Evolutionary conservation across 75 land plant species (phyloP).

Genomic region (Sequoia sempervirens): DNA sequence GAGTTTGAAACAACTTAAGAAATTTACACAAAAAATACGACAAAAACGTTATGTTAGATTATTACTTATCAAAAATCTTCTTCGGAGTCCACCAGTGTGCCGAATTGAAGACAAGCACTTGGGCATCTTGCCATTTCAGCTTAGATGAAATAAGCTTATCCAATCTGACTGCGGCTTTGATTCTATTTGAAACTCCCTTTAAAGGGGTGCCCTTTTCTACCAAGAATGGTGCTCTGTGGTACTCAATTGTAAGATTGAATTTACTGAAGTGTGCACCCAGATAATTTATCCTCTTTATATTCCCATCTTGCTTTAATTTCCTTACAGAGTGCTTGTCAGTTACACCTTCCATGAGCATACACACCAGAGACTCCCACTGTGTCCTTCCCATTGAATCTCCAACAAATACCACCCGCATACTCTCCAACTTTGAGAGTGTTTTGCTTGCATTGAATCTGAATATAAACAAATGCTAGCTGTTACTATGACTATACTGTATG

Average conservation of each 20-base stretch:
- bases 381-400: slow-evolving; percentile 20
- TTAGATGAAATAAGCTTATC: slow-evolving; percentile 5
- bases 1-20: background rate
- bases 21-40: background rate
- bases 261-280: slow-evolving; percentile 5
- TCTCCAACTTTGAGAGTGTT: background rate
- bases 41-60: background rate
- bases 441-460: slow-evolving; percentile 15
- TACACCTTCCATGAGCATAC: slow-evolving; percentile 12
- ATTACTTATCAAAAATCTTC: slow-evolving; percentile 1
- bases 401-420: slow-evolving; percentile 4
- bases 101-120: slow-evolving; percentile 16
- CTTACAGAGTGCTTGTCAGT: background rate
- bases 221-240: slow-evolving; percentile 18
- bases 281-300: background rate
- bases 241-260: slow-evolving; percentile 14
- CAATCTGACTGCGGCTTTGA: background rate
- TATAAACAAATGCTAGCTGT: background rate
- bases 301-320: background rate
- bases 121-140: slow-evolving; percentile 7
- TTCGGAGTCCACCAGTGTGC: slow-evolving; percentile 17
- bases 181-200: slow-evolving; percentile 9
- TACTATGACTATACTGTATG: background rate
- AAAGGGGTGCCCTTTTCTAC: slow-evolving; percentile 14
- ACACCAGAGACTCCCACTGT: slow-evolving; percentile 21